Conservation (phyloP, 805 yeast species). For the Candida berthetii region DNA sequence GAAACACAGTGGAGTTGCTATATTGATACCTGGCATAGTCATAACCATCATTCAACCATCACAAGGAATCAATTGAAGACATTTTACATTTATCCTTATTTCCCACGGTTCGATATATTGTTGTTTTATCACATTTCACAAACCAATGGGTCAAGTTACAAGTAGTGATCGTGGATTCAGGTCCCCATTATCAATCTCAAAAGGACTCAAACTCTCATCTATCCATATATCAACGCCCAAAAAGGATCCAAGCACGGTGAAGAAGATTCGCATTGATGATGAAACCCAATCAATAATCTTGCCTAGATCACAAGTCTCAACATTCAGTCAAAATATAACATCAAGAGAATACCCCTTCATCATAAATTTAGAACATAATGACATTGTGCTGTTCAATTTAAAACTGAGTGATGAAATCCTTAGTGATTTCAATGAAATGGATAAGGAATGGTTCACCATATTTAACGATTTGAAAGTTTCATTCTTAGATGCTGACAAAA, state of each 20-base stretch:
- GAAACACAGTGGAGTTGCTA: too few species aligned
- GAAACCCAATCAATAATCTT: background rate
- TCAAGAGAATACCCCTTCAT: constrained; percentile 6
- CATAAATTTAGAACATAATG: constrained; percentile 1
- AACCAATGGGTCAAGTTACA: constrained; percentile 2
- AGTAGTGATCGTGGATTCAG: background rate
- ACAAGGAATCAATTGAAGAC: too few species aligned
- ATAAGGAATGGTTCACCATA: background rate
- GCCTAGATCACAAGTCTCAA: constrained; percentile 3
- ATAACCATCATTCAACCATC: too few species aligned
- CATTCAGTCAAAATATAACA: constrained; percentile 7
- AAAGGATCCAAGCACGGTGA: background rate
- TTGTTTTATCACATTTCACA: too few species aligned
- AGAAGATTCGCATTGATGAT: background rate
- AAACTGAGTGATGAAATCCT: background rate
- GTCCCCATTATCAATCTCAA: background rate
- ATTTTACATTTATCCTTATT: too few species aligned
- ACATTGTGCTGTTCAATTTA: constrained; percentile 1
- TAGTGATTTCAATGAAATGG: background rate
- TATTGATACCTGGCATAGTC: too few species aligned
- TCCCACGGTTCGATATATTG: too few species aligned
- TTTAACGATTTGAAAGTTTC: constrained; percentile 1
- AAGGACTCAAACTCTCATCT: background rate
- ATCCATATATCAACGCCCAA: background rate
- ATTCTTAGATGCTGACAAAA: background rate